phyloP scores from a whole-genome alignment of 164 flowering plant genomes.

The Piper betle region DNA sequence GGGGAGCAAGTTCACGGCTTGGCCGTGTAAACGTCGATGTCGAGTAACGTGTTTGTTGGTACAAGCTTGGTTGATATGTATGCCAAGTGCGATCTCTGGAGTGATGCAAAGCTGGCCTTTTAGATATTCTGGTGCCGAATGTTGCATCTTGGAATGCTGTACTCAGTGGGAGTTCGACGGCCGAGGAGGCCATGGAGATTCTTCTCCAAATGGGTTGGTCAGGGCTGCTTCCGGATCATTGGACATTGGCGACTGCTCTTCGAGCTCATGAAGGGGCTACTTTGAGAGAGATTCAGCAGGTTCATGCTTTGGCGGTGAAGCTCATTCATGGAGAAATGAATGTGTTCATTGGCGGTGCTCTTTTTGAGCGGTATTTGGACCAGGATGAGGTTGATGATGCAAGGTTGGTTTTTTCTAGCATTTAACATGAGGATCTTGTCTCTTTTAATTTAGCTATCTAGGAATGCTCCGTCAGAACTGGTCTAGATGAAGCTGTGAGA shows the following conservation, averaged over 20 bases:
- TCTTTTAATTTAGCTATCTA: slow-evolving; percentile 18
- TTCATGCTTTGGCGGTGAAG: slow-evolving; percentile 15
- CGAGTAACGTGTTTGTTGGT: slow-evolving; percentile 15
- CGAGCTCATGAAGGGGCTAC: slow-evolving; percentile 10
- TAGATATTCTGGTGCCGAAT: slow-evolving; percentile 8
- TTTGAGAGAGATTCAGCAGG: slow-evolving; percentile 8
- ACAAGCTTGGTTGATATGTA: slow-evolving; percentile 18
- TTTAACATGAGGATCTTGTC: slow-evolving; percentile 11
- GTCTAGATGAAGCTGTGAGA: slow-evolving; percentile 6
- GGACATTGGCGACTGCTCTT: slow-evolving; percentile 15
- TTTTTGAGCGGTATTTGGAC: slow-evolving; percentile 12
- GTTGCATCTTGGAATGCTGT: slow-evolving; percentile 20
- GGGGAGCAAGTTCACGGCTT: slow-evolving; percentile 16
- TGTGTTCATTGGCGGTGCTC: slow-evolving; percentile 16
- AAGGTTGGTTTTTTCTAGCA: slow-evolving; percentile 7
- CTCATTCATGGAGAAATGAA: slow-evolving; percentile 7
- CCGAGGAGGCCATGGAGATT: slow-evolving; percentile 5
- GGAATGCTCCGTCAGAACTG: slow-evolving; percentile 9
- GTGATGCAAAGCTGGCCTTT: slow-evolving; percentile 12
- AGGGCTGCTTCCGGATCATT: slow-evolving; percentile 14
- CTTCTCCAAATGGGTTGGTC: slow-evolving; percentile 11
- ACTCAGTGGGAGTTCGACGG: slow-evolving; percentile 11
- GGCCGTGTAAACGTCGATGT: slow-evolving; percentile 7
- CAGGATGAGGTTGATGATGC: slow-evolving; percentile 9
- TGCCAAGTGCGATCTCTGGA: slow-evolving; percentile 8